phyloP scores from a whole-genome alignment of 768 basidiomycete species.

The Pulveroboletus ravenelii region DNA sequence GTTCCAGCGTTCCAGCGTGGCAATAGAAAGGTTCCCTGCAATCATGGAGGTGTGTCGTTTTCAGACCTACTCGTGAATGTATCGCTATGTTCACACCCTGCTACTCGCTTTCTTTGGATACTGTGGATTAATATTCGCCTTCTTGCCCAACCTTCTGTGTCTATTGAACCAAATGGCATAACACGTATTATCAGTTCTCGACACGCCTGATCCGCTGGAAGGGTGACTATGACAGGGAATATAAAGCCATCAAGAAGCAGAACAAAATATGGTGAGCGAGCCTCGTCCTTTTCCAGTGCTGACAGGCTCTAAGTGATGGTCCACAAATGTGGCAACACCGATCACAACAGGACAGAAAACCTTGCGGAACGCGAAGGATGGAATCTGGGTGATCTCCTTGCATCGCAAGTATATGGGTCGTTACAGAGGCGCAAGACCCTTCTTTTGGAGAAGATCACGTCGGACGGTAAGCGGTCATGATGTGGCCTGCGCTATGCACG shows the following conservation, averaged over 20 bases:
- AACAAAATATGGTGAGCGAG: constrained; percentile 18
- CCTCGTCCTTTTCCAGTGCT: background rate
- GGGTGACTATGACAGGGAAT: constrained; percentile 8
- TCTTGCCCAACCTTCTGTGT: background rate
- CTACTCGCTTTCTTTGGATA: background rate
- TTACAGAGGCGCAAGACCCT: constrained; percentile 36
- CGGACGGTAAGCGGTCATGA: constrained; percentile 31
- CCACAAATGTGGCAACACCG: background rate
- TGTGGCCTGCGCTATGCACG: background rate
- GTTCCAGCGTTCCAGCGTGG: constrained; percentile 4
- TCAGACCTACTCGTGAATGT: background rate
- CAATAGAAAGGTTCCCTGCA: background rate
- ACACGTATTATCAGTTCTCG: constrained; percentile 16
- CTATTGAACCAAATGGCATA: background rate
- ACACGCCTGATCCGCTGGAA: constrained; percentile 27
- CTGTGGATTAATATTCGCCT: background rate
- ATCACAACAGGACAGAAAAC: constrained; percentile 29
- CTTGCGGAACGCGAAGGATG: constrained; percentile 42
- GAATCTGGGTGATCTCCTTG: constrained; percentile 38
- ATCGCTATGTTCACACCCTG: background rate
- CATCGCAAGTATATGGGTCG: constrained; percentile 35
- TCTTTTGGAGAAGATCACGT: constrained; percentile 36
- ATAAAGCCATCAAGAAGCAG: background rate
- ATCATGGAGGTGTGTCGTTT: constrained; percentile 19
- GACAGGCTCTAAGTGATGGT: background rate